Evolutionary conservation across 2,329 filamentous ascomycete genomes (phyloP), one percentile per base, ranked within the genome.

Genomic region (Penicillium aurantiogriseum): DNA sequence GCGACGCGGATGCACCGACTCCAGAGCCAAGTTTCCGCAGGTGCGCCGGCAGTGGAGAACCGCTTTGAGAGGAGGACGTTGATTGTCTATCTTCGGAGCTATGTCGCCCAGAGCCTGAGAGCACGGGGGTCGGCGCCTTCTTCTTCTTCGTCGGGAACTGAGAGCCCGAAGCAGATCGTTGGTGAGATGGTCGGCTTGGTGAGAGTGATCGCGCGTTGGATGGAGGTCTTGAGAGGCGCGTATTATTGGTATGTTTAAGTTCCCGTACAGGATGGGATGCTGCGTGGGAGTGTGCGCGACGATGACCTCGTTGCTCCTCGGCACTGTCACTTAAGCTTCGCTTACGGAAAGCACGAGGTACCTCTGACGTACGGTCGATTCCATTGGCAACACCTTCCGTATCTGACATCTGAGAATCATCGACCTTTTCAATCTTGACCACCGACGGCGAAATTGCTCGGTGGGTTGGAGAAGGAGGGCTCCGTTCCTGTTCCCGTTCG

Each of bases 1-100:
- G 82, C 49, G 90, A 86, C 65, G 87, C 81, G 66, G 84, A 76
- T 19, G 74, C 71, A 44, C 75, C 71, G 39, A 79, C 74, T 27
- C 67, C 64, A 21, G 76, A 77, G 1, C 72, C 69, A 47, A 77
- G 67, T 57, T 76, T 77, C n/a, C 77, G 76, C 15, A 76, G 54
- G 36, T 74, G 71, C 46, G 73, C 68, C 23, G 75, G 76, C 54
- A 75, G 65, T 17, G 78, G 77, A 43, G 78, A 80, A 21, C 75
- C 72, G 58, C 76, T 77, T 4, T 73, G 67, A 23, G 76, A 77
- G 11, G 77, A 79, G n/a, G 75, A 76, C 7, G 75, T 73, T 5
- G 77, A 79, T 29, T 74, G 71, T 19, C 76, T 70, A 58, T 80
- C 79, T 62, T 79, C 78, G 5, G 79, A 81, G 51, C 70, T 70